Percentiles rank a stretch among this genome's conserved stretches.
Conservation (phyloP, 2,329 filamentous ascomycete genomes). For the Penicillium vulpinum region DNA sequence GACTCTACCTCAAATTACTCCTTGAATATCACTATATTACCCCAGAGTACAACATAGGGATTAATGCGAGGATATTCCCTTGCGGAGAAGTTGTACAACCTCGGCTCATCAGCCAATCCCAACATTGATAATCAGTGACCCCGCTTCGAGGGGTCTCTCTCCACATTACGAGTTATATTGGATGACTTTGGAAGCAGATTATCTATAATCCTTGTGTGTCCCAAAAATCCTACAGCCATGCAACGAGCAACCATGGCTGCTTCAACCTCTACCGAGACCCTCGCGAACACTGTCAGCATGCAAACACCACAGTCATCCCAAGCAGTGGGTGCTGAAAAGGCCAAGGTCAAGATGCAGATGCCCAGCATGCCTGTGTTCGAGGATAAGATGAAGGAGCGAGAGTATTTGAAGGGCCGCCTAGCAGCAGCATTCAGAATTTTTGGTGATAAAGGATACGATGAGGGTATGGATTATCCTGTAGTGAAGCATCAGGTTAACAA, state of each 20-base stretch:
- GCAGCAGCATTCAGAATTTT: conserved; percentile 60
- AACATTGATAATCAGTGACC: conserved; percentile 7
- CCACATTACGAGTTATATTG: background rate
- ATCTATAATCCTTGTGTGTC: background rate
- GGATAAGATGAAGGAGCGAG: conserved; percentile 49
- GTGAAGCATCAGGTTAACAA: background rate
- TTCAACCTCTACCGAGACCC: conserved; percentile 30
- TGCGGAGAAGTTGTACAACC: conserved; percentile 3
- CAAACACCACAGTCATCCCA: conserved; percentile 26
- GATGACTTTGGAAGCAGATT: background rate
- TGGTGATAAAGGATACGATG: conserved; percentile 58
- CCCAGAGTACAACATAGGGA: background rate
- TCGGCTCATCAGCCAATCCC: conserved; percentile 8
- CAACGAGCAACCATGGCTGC: conserved; percentile 31
- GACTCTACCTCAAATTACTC: background rate
- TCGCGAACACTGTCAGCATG: conserved; percentile 13
- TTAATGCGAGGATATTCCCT: background rate
- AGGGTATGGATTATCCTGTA: conserved; percentile 32
- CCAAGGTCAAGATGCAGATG: conserved; percentile 36
- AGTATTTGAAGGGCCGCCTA: conserved; percentile 57
- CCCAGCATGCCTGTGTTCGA: conserved; percentile 41
- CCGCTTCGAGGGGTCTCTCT: conserved; percentile 1
- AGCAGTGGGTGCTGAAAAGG: conserved; percentile 23
- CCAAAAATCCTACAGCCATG: background rate
- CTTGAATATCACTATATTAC: background rate